These are phyloP conservation scores for Aspergillus oerlinghausenensis DNA, from an alignment of 2,329 filamentous ascomycete species.

Conservation along the genomic window DNA sequence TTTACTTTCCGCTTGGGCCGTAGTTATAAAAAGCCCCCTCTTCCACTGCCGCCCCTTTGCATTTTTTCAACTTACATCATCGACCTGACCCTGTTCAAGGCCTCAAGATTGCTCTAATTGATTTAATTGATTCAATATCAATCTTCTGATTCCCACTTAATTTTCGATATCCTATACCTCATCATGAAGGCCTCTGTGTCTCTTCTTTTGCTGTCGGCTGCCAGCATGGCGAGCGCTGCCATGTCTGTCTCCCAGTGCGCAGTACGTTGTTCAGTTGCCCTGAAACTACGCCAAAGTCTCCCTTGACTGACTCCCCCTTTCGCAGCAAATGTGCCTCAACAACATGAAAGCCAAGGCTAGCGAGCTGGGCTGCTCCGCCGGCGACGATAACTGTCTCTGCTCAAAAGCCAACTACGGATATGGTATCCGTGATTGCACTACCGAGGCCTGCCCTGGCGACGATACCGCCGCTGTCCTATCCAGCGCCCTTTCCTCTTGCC, in stretches of 20 bases:
- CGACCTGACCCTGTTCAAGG: neutral
- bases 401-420: conserved; percentile 36
- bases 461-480: conserved; percentile 29
- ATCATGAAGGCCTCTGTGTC: conserved; percentile 32
- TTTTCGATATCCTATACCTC: conserved; percentile 1
- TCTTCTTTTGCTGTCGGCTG: conserved; percentile 26
- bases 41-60: neutral
- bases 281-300: neutral
- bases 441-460: conserved; percentile 39
- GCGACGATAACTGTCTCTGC: conserved; percentile 40
- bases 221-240: conserved; percentile 22
- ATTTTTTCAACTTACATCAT: conserved; percentile 17
- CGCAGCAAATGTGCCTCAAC: conserved; percentile 41
- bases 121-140: neutral
- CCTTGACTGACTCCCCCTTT: conserved; percentile 8
- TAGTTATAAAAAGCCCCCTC: neutral
- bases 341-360: conserved; percentile 41
- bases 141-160: neutral
- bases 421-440: conserved; percentile 45
- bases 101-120: neutral
- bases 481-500: conserved; percentile 34
- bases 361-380: conserved; percentile 36
- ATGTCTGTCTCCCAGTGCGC: conserved; percentile 27
- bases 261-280: conserved; percentile 17
- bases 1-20: neutral